Conservation (phyloP, 2,329 filamentous ascomycete species). For the Diaporthe destruens region DNA sequence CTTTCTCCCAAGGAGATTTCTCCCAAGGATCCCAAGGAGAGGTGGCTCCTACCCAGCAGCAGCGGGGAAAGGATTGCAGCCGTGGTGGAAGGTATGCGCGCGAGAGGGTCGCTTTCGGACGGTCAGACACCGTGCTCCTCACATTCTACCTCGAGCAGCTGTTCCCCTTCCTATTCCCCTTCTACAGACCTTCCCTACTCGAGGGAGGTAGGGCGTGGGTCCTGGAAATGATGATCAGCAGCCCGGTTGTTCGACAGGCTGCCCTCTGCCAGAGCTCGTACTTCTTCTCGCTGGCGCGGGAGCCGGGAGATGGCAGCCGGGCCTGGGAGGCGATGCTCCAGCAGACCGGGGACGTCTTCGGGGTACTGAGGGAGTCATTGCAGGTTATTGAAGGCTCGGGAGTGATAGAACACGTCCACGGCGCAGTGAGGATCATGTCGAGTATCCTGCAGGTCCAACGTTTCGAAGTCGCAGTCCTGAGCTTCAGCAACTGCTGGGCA, state of each 20-base stretch:
- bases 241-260: background rate
- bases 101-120: background rate
- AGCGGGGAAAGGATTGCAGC: background rate
- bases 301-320: background rate
- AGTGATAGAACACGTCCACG: background rate
- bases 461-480: background rate
- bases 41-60: background rate
- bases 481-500: background rate
- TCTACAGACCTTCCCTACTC: background rate
- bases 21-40: background rate
- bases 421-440: slow-evolving; percentile 1
- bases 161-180: background rate
- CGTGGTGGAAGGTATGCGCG: background rate
- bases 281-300: background rate
- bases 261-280: background rate
- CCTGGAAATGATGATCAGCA: background rate
- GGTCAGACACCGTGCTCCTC: background rate
- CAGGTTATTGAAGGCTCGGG: background rate
- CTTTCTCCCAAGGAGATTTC: background rate
- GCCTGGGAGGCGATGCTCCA: background rate
- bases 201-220: background rate
- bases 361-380: background rate
- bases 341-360: background rate
- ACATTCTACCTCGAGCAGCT: background rate
- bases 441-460: background rate